Base-by-base conservation (phyloP, 371 early-diverging fungal species). In the Apophysomyces variabilis region DNA sequence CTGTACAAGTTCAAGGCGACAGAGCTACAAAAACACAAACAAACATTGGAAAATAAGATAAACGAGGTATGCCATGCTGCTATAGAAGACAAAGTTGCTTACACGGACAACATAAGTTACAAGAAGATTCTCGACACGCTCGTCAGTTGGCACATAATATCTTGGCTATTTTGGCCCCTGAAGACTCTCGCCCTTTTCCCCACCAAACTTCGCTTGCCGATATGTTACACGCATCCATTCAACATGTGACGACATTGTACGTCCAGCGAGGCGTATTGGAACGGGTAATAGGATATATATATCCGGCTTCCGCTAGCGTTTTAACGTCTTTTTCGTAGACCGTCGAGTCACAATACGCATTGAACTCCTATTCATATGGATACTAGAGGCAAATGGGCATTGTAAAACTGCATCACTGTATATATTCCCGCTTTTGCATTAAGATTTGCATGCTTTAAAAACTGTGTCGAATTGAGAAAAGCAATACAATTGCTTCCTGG, bases 171-270 rank as follows among this genome's bases (percentile, higher is more conserved):
- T 50, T 26, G 7, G 54, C 54, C 21, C 21, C 54, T 21, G 54
- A 50, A 7, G 54, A 21, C 11, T n/a, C 54, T n/a, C 9, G 21
- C 21, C 7, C 5, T 21, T 3, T 21, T 21, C 54, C 5, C 4
- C 21, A 50, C 16, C 54, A 50, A 50, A 21, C 54, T 26, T 18
- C 54, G 21, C 54, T 50, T 50, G 54, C 21, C 0, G 54, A 50
- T 21, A 9, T 50, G 4, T 50, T 50, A 21, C 54, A 50, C 21
- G 54, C 54, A 21, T 50, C 54, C 7, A n/a, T 50, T n/a, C 54
- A 35, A 7, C 54, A 50, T 50, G 54, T 50, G 54, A 50, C 54
- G 11, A 50, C 21, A 9, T 50, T 50, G 54, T 50, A 50, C 54
- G 54, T 50, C 32, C 54, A 26, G 9, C 54, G 21, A n/a, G 54